phyloP scores from a whole-genome alignment of 2,329 filamentous ascomycete species.

The Chaetomiaceae sp. region DNA sequence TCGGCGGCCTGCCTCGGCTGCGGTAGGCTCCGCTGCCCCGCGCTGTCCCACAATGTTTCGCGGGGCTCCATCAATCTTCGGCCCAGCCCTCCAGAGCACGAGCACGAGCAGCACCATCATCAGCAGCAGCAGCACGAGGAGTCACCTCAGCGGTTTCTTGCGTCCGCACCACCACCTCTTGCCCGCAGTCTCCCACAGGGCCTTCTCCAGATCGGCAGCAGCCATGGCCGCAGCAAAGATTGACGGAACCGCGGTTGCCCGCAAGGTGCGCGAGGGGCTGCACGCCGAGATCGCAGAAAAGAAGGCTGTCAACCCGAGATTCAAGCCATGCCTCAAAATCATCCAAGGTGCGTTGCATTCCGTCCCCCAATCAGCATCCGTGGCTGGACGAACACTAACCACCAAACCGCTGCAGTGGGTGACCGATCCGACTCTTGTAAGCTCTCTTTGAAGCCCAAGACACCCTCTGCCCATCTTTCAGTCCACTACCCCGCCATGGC shows the following conservation, averaged over 20 bases:
- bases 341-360: slow-evolving; percentile 67
- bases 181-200: slow-evolving; percentile 19
- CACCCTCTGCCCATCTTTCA: slow-evolving; percentile 13
- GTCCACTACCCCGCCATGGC: slow-evolving; percentile 19
- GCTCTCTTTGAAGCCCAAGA: slow-evolving; percentile 33
- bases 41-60: slow-evolving; percentile 15
- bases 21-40: slow-evolving; percentile 21
- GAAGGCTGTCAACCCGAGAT: slow-evolving; percentile 79
- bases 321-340: slow-evolving; percentile 86
- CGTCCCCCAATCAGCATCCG: slow-evolving; percentile 3
- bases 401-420: slow-evolving; percentile 57
- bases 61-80: slow-evolving; percentile 13
- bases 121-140: slow-evolving; percentile 2
- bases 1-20: slow-evolving; percentile 20
- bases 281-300: slow-evolving; percentile 74
- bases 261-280: slow-evolving; percentile 79
- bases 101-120: slow-evolving; percentile 8
- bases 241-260: slow-evolving; percentile 93
- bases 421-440: slow-evolving; percentile 87
- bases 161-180: slow-evolving; percentile 10
- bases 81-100: not conserved
- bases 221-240: slow-evolving; percentile 84
- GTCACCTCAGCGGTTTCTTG: slow-evolving; percentile 14
- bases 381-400: slow-evolving; percentile 9
- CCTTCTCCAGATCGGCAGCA: slow-evolving; percentile 43